A percentile compares a stretch with the other conserved stretches of the same genome.
Evolutionary conservation across 1,284 basidiomycete species (phyloP).

Genomic region (Quambalaria eucalypti): DNA sequence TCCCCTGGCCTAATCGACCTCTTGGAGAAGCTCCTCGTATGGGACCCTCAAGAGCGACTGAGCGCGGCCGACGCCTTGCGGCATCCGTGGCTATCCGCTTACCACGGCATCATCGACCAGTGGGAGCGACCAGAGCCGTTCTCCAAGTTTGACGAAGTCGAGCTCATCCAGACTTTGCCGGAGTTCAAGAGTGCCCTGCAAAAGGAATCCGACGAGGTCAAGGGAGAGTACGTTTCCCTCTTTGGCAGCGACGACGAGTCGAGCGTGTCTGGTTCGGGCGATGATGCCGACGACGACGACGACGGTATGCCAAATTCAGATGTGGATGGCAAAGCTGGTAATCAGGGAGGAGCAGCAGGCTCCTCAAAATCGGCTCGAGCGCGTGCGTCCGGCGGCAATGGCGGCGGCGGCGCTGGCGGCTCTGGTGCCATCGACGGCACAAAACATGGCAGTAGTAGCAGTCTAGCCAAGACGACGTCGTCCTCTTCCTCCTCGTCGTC

Average conservation of each 20-base stretch:
- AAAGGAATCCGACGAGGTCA: constrained; percentile 36
- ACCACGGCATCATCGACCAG: constrained; percentile 32
- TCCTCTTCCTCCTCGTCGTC: not conserved
- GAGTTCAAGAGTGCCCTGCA: constrained; percentile 39
- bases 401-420: no score
- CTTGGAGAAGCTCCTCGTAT: constrained; percentile 32
- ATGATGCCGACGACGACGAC: not conserved
- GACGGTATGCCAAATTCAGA: no score
- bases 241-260: not conserved
- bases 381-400: no score
- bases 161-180: constrained; percentile 31
- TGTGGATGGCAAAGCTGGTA: no score
- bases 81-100: constrained; percentile 43
- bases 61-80: constrained; percentile 36
- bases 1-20: constrained; percentile 35
- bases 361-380: no score
- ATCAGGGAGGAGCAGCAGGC: no score
- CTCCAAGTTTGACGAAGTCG: constrained; percentile 36
- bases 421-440: not conserved
- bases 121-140: constrained; percentile 33
- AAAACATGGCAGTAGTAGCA: not conserved
- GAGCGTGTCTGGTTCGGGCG: not conserved
- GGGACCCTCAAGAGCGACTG: constrained; percentile 41
- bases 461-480: not conserved
- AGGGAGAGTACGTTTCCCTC: constrained; percentile 22